phyloP scores from a whole-genome alignment of 495 filamentous ascomycete species.

The Penicillium parvum region DNA sequence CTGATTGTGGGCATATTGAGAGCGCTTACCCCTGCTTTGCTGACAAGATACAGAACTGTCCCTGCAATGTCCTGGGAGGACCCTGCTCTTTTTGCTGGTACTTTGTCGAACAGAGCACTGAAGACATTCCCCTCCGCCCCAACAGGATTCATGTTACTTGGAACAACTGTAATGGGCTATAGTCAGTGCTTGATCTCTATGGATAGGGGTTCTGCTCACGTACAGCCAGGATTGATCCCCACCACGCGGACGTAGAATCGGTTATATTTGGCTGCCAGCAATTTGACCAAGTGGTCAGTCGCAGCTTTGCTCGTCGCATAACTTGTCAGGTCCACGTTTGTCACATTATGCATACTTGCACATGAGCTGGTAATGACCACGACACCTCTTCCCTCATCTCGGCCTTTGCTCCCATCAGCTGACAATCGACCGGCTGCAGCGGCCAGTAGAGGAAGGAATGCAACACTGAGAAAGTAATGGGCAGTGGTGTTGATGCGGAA shows the following conservation, averaged over 20 bases:
- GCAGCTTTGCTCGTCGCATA: slow-evolving; percentile 45
- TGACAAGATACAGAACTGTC: slow-evolving; percentile 36
- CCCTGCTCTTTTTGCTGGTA: slow-evolving; percentile 39
- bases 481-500: slow-evolving; percentile 42
- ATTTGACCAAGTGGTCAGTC: slow-evolving; percentile 40
- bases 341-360: slow-evolving; percentile 46
- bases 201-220: slow-evolving; percentile 6
- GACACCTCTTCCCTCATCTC: slow-evolving; percentile 37
- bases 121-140: slow-evolving; percentile 42
- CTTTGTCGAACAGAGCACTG: slow-evolving; percentile 38
- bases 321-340: slow-evolving; percentile 44
- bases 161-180: slow-evolving; percentile 35
- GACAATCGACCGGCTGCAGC: slow-evolving; percentile 22
- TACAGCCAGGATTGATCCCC: slow-evolving; percentile 46
- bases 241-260: slow-evolving; percentile 41
- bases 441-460: slow-evolving; percentile 35
- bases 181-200: neutral
- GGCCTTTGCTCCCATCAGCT: slow-evolving; percentile 13
- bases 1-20: neutral
- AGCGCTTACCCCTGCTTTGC: slow-evolving; percentile 34
- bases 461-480: slow-evolving; percentile 42
- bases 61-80: slow-evolving; percentile 38
- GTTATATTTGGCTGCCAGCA: slow-evolving; percentile 40
- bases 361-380: slow-evolving; percentile 41
- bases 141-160: slow-evolving; percentile 46